Evolutionary conservation across 208 protist species (phyloP), one percentile per base, ranked within the genome.

Genomic region (Tetramitus jugosus): DNA sequence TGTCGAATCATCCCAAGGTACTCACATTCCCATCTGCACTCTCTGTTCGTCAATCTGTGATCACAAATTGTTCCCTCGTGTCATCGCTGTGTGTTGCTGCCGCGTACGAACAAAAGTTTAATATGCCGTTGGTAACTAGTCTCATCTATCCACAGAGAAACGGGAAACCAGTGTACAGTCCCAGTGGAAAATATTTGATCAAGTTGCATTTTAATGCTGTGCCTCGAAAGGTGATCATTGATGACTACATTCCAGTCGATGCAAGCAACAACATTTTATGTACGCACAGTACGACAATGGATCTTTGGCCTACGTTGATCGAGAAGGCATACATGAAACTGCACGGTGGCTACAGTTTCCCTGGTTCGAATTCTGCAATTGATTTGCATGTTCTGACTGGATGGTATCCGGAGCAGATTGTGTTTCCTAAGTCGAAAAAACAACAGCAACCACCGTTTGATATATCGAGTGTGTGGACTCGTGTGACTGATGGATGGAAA

Each of bases 321-420:
- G 87, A 94, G 81, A 94, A 94, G 81, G 82, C 87, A 7, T 94
- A 93, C 81, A 90, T 90, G 42, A 94, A 94, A 81, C 68, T 91
- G 39, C 84, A 92, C 80, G 87, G 85, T 39, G 75, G 82, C 7
- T 87, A 87, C 52, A 76, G 82, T 75, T 85, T 83, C 42, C 80
- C 76, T 26, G 84, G 84, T 39, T 82, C 77, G 17, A 84, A 79
- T 62, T 82, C 76, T 26, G 45, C 33, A 14, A 81, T 82, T 43
- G 84, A 87, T 64, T 62, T 87, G 60, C 60, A 79, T 72, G 78
- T 77, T 35, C 79, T 87, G 43, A 81, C 77, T 10, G 84, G 82
- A 2, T 87, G 84, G 84, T 77, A 85, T 35, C 84, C 84, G 23
- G 84, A 87, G 65, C 68, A 74, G 33, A 62, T 79, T 39, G 42